These are phyloP conservation scores for Beauveria sp. DNA, from an alignment of 2,329 filamentous ascomycete genomes.

Conservation along the genomic window DNA sequence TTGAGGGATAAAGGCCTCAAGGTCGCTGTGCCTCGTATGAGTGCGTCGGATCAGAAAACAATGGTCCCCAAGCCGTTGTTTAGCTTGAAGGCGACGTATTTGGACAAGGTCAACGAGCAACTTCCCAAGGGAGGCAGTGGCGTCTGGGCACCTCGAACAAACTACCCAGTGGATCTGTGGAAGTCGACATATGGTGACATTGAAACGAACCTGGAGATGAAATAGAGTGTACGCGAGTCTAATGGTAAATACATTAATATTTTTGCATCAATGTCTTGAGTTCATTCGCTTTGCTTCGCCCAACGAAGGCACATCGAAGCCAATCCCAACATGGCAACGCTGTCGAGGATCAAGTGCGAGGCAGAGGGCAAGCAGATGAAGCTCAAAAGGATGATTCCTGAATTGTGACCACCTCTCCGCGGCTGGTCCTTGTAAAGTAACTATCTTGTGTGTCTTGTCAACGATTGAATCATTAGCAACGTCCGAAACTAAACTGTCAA, in stretches of 20 bases:
- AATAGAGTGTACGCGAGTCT: background rate
- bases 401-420: no score
- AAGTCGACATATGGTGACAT: conserved; percentile 4
- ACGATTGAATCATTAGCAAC: no score
- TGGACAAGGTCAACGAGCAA: conserved; percentile 31
- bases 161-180: conserved; percentile 21
- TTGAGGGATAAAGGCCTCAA: conserved; percentile 38
- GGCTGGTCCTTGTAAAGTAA: no score
- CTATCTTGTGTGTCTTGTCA: no score
- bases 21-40: conserved; percentile 35
- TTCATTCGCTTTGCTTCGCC: no score
- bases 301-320: no score
- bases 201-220: background rate
- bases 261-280: no score
- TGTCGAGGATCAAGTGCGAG: no score
- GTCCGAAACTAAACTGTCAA: no score
- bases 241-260: fast-evolving
- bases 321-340: no score
- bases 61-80: conserved; percentile 34
- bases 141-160: conserved; percentile 23
- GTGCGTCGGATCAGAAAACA: conserved; percentile 21
- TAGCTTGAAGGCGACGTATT: conserved; percentile 42
- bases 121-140: conserved; percentile 40
- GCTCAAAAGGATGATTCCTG: no score
- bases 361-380: no score